Base-by-base conservation (phyloP, 331 rosid species). In the Acacia pycnantha region DNA sequence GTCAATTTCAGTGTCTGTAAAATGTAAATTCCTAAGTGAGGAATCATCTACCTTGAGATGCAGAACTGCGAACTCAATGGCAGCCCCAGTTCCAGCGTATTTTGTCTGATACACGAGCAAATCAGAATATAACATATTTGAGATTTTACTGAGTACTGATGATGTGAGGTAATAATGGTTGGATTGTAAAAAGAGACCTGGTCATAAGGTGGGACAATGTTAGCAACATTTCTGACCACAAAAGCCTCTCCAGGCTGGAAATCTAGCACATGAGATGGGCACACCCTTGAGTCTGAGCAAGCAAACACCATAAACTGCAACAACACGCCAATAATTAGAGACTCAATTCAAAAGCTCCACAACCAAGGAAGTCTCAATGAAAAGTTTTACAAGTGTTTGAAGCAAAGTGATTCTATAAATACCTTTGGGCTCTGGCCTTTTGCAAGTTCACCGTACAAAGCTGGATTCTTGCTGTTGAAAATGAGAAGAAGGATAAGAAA, bases 161-260 rank as follows among this genome's bases (percentile, higher is more conserved):
- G 14, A 29, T 29, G 41, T 1, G 22, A n/a, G 43, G 21, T 4
- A 6, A 43, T 50, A 19, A 33, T 54, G 22, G 11, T 13, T 53
- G 16, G 27, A 44, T 50, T 44, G 50, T 24, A 31, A 58, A 43
- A 56, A 74, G 22, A 72, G 33, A 92, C 98, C 98, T 91, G 85
- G 66, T 93, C 92, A 78, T 78, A 95, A 40, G 99, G 97, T 66
- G 99, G 97, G 75, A 95, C 99, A 64, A 95, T 29, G 85, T 95
- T 95, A 64, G 98, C 98, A 87, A 95, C 97, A 83, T 92, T 95
- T 82, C 99, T 89, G 87, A 95, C 97, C 85, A 93, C 86, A 90
- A 95, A 95, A 53, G 99, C 99, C 86, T 95, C 98, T 54, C 99
- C 99, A 44, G 99, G 99, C 76, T 95, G 99, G 84, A 93, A 88